Base-by-base conservation (phyloP, 768 basidiomycete genomes). In the Suillus occidentalis region DNA sequence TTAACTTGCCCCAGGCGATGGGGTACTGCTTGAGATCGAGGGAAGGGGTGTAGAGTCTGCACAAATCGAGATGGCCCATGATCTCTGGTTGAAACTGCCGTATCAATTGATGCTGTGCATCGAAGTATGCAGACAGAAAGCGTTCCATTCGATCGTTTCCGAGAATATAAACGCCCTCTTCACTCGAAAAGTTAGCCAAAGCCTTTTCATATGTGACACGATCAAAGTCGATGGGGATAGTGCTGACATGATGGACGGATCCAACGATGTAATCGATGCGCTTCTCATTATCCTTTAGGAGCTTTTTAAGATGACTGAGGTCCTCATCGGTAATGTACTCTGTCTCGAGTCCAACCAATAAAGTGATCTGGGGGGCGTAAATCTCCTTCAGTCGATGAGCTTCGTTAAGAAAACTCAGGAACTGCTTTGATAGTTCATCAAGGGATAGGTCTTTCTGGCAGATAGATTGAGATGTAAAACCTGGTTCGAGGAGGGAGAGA, bases 161-260 rank as follows among this genome's bases (percentile, higher is more conserved):
- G 47, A 68, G 50, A 67, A 68, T 25, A 53, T 72, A 69, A 67
- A 68, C 68, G 64, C 67, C 71, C 64, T 69, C 66, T 40, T 50
- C 62, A 53, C 76, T 75, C 50, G 75, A 68, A 66, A 81, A 78
- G 68, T 79, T 80, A 59, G 74, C 75, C 63, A 97, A 72, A 8
- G 90, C 87, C 57, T 75, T 79, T 63, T 85, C 78, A 81, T 87
- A 97, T 10, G 90, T 94, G 31, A 78, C 69, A 45, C 81, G 70
- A 78, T 97, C 94, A 69, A 99, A 95, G 78, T 99, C 97, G 77
- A 99, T 97, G 9, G 96, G 94, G 47, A 92, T 84, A 25, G 79
- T 83, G 73, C 89, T 85, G 75, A 95, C 94, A 71, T 98, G 97
- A 74, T 99, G 97, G 8, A 99, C 81, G 40, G 91, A 93, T 31